A percentile compares a stretch with the other conserved stretches of the same genome.
phyloP scores from a whole-genome alignment of 768 basidiomycete species.

The Phylloporus arenicola region DNA sequence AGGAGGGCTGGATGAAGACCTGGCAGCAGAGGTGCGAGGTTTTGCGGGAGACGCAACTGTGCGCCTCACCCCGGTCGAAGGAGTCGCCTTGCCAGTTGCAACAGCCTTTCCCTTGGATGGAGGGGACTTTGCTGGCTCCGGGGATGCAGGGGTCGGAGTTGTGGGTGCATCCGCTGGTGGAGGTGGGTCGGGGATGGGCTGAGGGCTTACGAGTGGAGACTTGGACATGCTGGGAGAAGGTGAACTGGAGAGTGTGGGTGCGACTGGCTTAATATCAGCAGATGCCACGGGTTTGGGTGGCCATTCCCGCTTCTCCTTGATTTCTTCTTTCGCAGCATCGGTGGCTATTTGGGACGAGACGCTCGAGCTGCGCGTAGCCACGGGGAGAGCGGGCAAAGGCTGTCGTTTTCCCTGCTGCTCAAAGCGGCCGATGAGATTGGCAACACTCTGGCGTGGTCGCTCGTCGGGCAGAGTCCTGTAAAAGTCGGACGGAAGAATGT shows the following conservation, averaged over 20 bases:
- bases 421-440: constrained; percentile 86
- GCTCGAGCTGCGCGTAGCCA: constrained; percentile 57
- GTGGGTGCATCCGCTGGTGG: constrained; percentile 14
- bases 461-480: constrained; percentile 83
- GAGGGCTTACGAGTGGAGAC: constrained; percentile 23
- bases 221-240: constrained; percentile 17
- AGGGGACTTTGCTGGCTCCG: constrained; percentile 18
- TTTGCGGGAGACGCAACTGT: constrained; percentile 25
- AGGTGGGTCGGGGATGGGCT: constrained; percentile 25
- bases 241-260: constrained; percentile 34
- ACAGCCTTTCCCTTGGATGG: constrained; percentile 18
- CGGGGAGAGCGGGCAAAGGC: constrained; percentile 33
- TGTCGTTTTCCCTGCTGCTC: constrained; percentile 75
- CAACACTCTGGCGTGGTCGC: constrained; percentile 79
- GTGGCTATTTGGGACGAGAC: constrained; percentile 59
- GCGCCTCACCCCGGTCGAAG: constrained; percentile 18
- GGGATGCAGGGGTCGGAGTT: constrained; percentile 19
- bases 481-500: constrained; percentile 3
- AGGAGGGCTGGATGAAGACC: constrained; percentile 20
- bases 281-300: constrained; percentile 49
- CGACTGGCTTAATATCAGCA: constrained; percentile 30
- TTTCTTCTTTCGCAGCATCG: constrained; percentile 62
- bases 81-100: constrained; percentile 17
- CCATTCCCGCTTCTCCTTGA: constrained; percentile 73
- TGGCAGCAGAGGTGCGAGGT: constrained; percentile 23